phyloP scores from a whole-genome alignment of 1,284 basidiomycete species.

The Ceratobasidium sp. region DNA sequence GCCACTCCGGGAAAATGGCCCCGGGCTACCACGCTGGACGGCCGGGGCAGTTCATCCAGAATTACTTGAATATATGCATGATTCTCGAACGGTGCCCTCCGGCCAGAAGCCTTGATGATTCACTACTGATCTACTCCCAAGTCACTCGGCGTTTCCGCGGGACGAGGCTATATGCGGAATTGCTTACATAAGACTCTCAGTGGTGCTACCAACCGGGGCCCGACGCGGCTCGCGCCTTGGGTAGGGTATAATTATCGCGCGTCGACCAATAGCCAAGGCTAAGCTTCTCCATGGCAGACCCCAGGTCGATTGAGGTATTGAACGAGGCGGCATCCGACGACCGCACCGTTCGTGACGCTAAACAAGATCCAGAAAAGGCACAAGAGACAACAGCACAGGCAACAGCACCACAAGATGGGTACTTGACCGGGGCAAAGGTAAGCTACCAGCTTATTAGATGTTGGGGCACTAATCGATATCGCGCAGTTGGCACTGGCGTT shows the following conservation, averaged over 20 bases:
- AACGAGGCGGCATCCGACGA: background rate
- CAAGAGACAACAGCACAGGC: background rate
- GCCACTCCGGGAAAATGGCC: too few relatives aligned
- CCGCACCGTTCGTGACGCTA: background rate
- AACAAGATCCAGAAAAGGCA: slow-evolving; percentile 11
- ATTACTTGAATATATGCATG: too few relatives aligned
- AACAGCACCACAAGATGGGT: background rate
- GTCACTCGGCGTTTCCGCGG: too few relatives aligned
- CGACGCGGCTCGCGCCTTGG: background rate
- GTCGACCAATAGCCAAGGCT: slow-evolving; percentile 5
- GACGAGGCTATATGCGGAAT: background rate
- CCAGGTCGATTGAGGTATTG: too few relatives aligned
- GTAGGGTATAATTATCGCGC: background rate
- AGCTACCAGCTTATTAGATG: background rate
- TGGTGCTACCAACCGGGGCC: background rate
- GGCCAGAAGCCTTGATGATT: too few relatives aligned
- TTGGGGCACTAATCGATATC: background rate
- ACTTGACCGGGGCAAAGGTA: slow-evolving; percentile 29
- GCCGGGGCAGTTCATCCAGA: too few relatives aligned
- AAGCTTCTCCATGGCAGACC: too few relatives aligned
- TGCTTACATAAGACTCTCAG: slow-evolving; percentile 12
- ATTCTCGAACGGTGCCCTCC: too few relatives aligned
- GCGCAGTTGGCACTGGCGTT: slow-evolving; percentile 30
- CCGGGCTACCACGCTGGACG: too few relatives aligned
- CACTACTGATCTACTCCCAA: too few relatives aligned